These are phyloP conservation scores for Eucalyptus curtisii DNA, from an alignment of 345 rosid species.

Conservation along the genomic window DNA sequence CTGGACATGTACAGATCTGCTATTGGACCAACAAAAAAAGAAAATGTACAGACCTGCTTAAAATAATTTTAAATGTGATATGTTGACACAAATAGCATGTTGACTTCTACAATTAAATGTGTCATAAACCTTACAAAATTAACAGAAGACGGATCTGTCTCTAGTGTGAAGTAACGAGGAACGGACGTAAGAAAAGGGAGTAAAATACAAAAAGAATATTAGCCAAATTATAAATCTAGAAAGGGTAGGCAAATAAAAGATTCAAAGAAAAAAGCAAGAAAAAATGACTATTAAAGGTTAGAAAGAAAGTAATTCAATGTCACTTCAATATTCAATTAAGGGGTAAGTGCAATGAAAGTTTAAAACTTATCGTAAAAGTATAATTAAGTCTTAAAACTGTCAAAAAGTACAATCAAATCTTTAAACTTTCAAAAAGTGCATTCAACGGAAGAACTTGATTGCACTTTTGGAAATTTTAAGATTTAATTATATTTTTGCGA, in stretches of 20 bases:
- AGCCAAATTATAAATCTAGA: neutral
- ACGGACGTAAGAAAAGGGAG: neutral
- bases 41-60: neutral
- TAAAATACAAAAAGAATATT: too few species aligned
- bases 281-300: neutral
- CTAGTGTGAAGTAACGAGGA: too few species aligned
- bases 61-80: too few species aligned
- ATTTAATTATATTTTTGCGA: fast-evolving
- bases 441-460: fast-evolving
- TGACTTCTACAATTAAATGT: neutral
- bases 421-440: too few species aligned
- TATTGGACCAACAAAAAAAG: too few species aligned
- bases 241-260: neutral
- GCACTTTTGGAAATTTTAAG: fast-evolving
- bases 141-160: neutral
- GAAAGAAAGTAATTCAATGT: neutral
- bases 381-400: fast-evolving
- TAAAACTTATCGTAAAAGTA: too few species aligned
- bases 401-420: too few species aligned
- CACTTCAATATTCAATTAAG: neutral
- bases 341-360: too few species aligned
- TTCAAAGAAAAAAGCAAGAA: neutral
- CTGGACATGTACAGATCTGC: too few species aligned
- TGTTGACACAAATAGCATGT: neutral
- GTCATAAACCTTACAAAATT: neutral